Evolutionary conservation across 106 monocot genomes (phyloP).

Genomic region (Hemerocallis citrina): DNA sequence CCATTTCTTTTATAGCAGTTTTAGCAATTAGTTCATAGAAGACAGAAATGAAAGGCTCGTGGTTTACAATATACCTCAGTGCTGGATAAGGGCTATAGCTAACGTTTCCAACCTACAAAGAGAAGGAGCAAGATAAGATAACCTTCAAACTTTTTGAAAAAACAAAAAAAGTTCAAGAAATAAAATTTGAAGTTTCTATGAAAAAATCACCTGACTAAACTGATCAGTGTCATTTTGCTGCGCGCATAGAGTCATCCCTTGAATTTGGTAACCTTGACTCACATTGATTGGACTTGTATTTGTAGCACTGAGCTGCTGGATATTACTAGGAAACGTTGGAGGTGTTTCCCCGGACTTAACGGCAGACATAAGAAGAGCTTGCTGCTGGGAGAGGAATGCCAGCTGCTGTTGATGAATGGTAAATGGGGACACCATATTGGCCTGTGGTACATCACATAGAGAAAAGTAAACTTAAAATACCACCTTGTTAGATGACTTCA

Average conservation of each 20-base stretch:
- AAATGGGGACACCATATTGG: slow-evolving; percentile 66
- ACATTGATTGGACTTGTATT: slow-evolving; percentile 9
- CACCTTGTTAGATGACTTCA: neutral
- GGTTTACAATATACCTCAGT: slow-evolving; percentile 13
- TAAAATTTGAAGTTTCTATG: neutral
- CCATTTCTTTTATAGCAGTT: neutral
- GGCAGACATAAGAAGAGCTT: slow-evolving; percentile 51
- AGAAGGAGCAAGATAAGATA: neutral
- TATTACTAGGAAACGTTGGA: slow-evolving; percentile 3
- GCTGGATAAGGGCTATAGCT: slow-evolving; percentile 16
- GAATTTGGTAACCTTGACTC: slow-evolving; percentile 17
- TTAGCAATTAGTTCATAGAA: neutral
- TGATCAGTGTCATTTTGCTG: slow-evolving; percentile 13
- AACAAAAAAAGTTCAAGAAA: too few relatives aligned
- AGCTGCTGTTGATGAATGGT: slow-evolving; percentile 68
- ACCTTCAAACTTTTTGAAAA: neutral
- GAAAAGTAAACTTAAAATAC: neutral
- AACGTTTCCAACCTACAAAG: slow-evolving; percentile 21
- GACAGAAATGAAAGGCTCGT: neutral
- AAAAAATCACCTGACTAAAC: slow-evolving; percentile 23
- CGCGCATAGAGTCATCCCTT: slow-evolving; percentile 4
- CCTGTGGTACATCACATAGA: slow-evolving; percentile 27
- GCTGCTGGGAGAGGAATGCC: slow-evolving; percentile 56
- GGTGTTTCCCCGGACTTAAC: slow-evolving; percentile 26
- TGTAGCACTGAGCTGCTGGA: slow-evolving; percentile 1